Base-by-base conservation (phyloP, 257 asterid species). In the Anisodus acutangulus region DNA sequence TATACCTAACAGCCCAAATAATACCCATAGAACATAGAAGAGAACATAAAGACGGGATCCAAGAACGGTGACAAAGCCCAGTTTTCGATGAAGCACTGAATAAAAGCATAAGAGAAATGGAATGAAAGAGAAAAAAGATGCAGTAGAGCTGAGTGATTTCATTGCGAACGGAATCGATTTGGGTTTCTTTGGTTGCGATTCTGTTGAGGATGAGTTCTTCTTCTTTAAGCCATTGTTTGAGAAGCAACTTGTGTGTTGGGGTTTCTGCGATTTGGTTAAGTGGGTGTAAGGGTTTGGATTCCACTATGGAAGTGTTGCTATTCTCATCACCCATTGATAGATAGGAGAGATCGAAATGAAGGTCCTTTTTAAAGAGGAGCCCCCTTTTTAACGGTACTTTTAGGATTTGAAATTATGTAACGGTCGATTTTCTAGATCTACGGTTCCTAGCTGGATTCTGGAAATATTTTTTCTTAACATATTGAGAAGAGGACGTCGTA, bases 221-320 rank as follows among this genome's bases (percentile, higher is more conserved):
- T 86, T 96, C 98, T 79, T 94, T 94, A 2, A 96, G 92, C 99
- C 99, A 94, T 84, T 96, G 98, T 85, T 96, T 96, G 26, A 96
- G 93, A 82, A 94, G 98, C 85, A 96, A 97, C 85, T 91, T 93
- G 95, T 96, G 99, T 60, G 94, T 93, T 22, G 98, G 97, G 62
- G 88, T 89, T 41, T 83, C 87, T 2, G 97, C 98, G 15, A 94
- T 96, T 85, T 96, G 98, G 88, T 92, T 97, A 87, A 96, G 95
- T 16, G 97, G 97, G 85, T 94, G 97, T 4, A 74, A 83, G 19
- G 90, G 78, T 76, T 91, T 92, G 66, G 92, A 43, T 31, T 90
- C 93, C 93, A 89, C 90, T 81, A 84, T 86, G 81, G 90, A 83
- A 49, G 89, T 58, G 85, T 35, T 60, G 79, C 43, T 5, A 82